A percentile compares a stretch with the other conserved stretches of the same genome.
Conservation (phyloP, 805 yeast genomes). For the Candida nanaspora region DNA sequence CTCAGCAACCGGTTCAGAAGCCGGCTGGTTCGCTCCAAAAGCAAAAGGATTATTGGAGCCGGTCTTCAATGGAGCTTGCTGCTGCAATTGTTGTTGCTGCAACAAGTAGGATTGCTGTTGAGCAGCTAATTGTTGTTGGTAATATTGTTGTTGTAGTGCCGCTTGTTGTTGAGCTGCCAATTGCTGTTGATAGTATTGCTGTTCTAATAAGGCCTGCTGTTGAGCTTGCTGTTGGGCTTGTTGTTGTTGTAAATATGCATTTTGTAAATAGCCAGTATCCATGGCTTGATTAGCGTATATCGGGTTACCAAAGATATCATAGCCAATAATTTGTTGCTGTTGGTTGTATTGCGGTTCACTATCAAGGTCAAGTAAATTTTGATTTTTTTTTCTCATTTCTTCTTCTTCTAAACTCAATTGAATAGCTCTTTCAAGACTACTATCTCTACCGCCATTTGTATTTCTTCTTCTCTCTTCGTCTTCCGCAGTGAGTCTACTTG, state of each 20-base stretch:
- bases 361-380: constrained; percentile 48
- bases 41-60: constrained; percentile 32
- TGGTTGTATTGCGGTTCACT: constrained; percentile 24
- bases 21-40: constrained; percentile 25
- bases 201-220: constrained; percentile 10
- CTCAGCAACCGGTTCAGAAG: constrained; percentile 21
- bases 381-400: constrained; percentile 46
- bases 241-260: constrained; percentile 27
- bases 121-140: constrained; percentile 9
- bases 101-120: constrained; percentile 17
- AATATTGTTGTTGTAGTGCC: constrained; percentile 8
- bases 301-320: constrained; percentile 65
- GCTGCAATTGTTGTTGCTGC: constrained; percentile 19
- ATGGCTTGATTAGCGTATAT: constrained; percentile 43
- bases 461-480: constrained; percentile 63
- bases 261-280: constrained; percentile 47
- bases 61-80: constrained; percentile 31
- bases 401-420: constrained; percentile 73
- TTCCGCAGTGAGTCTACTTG: constrained; percentile 73
- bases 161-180: constrained; percentile 12
- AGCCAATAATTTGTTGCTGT: constrained; percentile 32
- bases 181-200: constrained; percentile 16
- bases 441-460: constrained; percentile 40
- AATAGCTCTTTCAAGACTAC: constrained; percentile 62
- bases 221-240: constrained; percentile 14